Evolutionary conservation across 176 grass and related monocot genomes (phyloP), one percentile per base, ranked within the genome.

Genomic region (Juncus inflexus): DNA sequence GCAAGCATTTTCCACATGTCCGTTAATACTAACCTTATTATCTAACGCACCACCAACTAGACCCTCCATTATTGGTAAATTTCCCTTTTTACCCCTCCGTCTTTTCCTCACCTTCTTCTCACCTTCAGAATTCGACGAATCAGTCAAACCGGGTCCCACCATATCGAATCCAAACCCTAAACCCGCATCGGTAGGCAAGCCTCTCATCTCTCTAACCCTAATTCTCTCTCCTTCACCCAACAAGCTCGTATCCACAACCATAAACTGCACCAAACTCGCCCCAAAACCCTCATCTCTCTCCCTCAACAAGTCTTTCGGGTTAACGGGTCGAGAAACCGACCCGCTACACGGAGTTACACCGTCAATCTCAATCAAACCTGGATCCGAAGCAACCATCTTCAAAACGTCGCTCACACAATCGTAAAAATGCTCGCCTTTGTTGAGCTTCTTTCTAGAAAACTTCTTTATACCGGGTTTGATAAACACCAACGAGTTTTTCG

Each of bases 321-420:
- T 68, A 78, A 86, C 79, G 35, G 72, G 74, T 38, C 19, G 51
- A 74, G 60, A 61, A 28, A 80, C 84, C 57, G 69, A 56, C 51
- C 65, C 61, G 55, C 62, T 81, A 40, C 57, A 58, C 40, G 37
- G 50, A 68, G 37, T 77, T 61, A 83, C 77, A 79, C 55, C 47
- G 38, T 84, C 94, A 51, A 86, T 60, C 51, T 92, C 94, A 74
- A 99, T 76, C 69, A 99, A 78, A 51, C 63, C 38, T 0, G 94
- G 94, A 45, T 92, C 85, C 0, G 75, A 86, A 58, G 60, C 80
- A 37, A 99, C 94, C 66, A 71, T 91, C 63, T 70, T 90, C 60
- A 99, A 79, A 56, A 99, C 78, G 73, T 99, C 94, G 35, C 83
- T 89, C 42, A 99, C 68, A 73, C 80, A 92, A 86, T 99, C 85